Conservation (phyloP, 108 stramenopile species). For the Cyclostephanos invisitatus region DNA sequence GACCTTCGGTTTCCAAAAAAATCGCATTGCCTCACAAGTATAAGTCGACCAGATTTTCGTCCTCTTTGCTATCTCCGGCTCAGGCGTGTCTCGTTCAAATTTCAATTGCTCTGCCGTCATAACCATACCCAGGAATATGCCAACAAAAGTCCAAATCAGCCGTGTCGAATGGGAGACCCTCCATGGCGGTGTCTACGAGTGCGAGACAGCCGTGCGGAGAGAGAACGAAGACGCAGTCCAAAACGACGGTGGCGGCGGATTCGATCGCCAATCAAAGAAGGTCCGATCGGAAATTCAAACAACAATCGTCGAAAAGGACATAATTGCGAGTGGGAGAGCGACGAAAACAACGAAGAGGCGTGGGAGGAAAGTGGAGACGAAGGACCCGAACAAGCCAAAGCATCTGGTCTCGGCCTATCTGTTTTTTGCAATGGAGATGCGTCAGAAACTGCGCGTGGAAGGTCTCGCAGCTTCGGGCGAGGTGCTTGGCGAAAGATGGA, state of each 20-base stretch:
- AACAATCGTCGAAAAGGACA: neutral
- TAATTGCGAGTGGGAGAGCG: neutral
- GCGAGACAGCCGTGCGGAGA: neutral
- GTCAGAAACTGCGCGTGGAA: neutral
- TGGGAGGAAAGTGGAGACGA: neutral
- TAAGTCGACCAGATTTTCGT: too few species aligned
- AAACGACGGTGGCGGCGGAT: neutral
- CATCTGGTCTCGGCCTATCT: slow-evolving; percentile 3
- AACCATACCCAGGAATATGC: neutral
- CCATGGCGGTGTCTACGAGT: neutral
- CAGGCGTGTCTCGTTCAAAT: neutral
- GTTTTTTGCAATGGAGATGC: slow-evolving; percentile 1
- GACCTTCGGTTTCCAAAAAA: too few species aligned
- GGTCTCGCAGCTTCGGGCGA: neutral
- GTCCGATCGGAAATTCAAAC: neutral
- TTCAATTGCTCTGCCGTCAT: too few species aligned
- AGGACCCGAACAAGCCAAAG: slow-evolving; percentile 11
- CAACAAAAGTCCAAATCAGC: neutral
- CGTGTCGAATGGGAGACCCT: neutral
- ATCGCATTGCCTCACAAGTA: too few species aligned
- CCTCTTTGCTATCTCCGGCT: neutral
- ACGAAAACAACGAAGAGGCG: neutral
- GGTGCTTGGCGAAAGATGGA: neutral
- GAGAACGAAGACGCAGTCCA: neutral
- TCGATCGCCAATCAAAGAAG: neutral